Evolutionary conservation across 2,329 filamentous ascomycete genomes (phyloP).

Genomic region (Aspergillus uvarum): DNA sequence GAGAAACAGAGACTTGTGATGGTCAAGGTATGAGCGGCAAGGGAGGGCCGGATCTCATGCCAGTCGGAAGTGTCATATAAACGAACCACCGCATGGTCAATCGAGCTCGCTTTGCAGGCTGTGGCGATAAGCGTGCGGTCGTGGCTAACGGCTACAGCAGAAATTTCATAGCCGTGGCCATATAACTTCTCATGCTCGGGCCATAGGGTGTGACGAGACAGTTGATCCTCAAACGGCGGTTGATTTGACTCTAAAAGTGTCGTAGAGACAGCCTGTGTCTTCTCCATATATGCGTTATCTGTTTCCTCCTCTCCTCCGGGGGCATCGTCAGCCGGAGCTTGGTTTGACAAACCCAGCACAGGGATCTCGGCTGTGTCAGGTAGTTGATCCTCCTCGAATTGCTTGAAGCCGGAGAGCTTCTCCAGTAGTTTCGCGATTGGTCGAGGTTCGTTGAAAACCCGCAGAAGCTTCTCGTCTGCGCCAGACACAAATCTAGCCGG

Average conservation of each 20-base stretch:
- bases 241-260: constrained; percentile 59
- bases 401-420: constrained; percentile 63
- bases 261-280: constrained; percentile 22
- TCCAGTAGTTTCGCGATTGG: constrained; percentile 74
- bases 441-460: constrained; percentile 88
- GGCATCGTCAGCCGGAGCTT: constrained; percentile 64
- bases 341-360: constrained; percentile 92
- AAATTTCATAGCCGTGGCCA: constrained; percentile 96
- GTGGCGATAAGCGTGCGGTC: constrained; percentile 78
- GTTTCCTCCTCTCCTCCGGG: constrained; percentile 39
- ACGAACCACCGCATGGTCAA: constrained; percentile 91
- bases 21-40: constrained; percentile 83
- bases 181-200: constrained; percentile 96
- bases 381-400: constrained; percentile 47
- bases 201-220: constrained; percentile 89
- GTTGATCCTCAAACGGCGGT: constrained; percentile 84
- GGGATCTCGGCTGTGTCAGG: constrained; percentile 93
- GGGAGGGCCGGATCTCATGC: constrained; percentile 80
- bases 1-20: constrained; percentile 82
- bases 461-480: constrained; percentile 95
- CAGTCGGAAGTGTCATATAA: constrained; percentile 84
- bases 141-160: constrained; percentile 74
- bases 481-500: constrained; percentile 82
- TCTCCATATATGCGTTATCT: constrained; percentile 35
- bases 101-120: constrained; percentile 86